Evolutionary conservation across 768 basidiomycete species (phyloP).

Genomic region (Boletus coccyginus): DNA sequence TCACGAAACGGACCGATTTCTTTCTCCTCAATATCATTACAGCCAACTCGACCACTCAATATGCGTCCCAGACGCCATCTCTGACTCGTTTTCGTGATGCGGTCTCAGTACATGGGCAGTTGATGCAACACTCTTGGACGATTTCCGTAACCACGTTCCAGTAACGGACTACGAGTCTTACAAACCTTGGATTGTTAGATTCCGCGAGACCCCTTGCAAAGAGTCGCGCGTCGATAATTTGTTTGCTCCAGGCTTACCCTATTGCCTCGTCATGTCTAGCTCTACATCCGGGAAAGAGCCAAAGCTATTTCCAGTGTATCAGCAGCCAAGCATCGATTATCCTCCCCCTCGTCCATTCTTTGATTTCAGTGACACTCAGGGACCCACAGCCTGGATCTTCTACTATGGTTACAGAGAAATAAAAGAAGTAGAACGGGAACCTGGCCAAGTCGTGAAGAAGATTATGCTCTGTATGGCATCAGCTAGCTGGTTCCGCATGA

Average conservation of each 20-base stretch:
- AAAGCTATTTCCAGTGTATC: conserved; percentile 9
- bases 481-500: background rate
- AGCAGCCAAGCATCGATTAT: background rate
- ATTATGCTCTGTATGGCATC: conserved; percentile 1
- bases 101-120: background rate
- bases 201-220: conserved; percentile 6
- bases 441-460: background rate
- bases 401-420: conserved; percentile 2
- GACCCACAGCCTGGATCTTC: background rate
- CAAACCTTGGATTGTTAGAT: conserved; percentile 8
- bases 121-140: background rate
- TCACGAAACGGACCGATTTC: background rate
- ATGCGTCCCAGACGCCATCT: conserved; percentile 1
- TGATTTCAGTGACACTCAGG: background rate
- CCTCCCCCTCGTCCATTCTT: background rate
- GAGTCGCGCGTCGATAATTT: conserved; percentile 11
- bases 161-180: conserved; percentile 9
- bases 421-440: background rate
- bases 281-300: conserved; percentile 11
- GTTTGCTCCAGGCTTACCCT: conserved; percentile 15
- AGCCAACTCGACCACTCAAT: conserved; percentile 1
- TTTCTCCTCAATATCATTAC: conserved; percentile 7
- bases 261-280: conserved; percentile 11
- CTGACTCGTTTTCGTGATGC: conserved; percentile 4
- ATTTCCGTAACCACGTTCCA: conserved; percentile 12